Conservation (phyloP, 2,329 filamentous ascomycete genomes). For the Paraphoma chrysanthemicola region DNA sequence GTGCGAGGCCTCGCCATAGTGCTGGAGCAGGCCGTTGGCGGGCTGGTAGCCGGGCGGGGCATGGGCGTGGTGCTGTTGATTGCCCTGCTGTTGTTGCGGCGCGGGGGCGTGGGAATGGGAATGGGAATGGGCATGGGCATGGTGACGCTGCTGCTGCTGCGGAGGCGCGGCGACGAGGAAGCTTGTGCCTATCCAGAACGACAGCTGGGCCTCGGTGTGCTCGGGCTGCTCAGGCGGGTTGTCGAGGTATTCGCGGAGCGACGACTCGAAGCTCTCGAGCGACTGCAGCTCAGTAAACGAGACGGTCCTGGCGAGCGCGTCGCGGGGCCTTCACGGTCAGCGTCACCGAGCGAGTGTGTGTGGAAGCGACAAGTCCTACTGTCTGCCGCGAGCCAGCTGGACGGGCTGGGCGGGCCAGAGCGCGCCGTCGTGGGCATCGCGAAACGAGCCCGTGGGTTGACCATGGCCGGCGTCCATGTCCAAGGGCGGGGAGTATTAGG, state of each 20-base stretch:
- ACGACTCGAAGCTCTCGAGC: constrained; percentile 45
- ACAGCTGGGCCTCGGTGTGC: constrained; percentile 48
- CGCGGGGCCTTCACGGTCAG: constrained; percentile 26
- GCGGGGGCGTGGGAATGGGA: constrained; percentile 1
- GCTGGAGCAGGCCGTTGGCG: constrained; percentile 24
- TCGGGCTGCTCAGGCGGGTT: constrained; percentile 44
- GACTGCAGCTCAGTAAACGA: constrained; percentile 35
- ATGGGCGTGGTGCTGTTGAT: constrained; percentile 15
- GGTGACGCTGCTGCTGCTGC: background rate
- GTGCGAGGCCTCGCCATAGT: constrained; percentile 25
- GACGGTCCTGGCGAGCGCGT: constrained; percentile 43
- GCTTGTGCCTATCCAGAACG: constrained; percentile 46
- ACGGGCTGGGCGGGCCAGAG: constrained; percentile 26
- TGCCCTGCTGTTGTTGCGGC: background rate
- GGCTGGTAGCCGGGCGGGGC: constrained; percentile 39
- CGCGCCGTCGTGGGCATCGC: constrained; percentile 18
- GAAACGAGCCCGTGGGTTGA: constrained; percentile 12
- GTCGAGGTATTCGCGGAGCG: constrained; percentile 44
- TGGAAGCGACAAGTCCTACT: constrained; percentile 4
- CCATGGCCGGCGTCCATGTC: constrained; percentile 29
- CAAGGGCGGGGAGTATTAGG: constrained; percentile 1
- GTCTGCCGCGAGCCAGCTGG: constrained; percentile 45
- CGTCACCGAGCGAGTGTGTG: too few species aligned
- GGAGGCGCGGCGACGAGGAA: constrained; percentile 37
- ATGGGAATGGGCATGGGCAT: too few species aligned